A percentile compares a stretch with the other conserved stretches of the same genome.
Conservation (phyloP, 805 yeast species). For the Yamadazyma takamatsuzukensis region DNA sequence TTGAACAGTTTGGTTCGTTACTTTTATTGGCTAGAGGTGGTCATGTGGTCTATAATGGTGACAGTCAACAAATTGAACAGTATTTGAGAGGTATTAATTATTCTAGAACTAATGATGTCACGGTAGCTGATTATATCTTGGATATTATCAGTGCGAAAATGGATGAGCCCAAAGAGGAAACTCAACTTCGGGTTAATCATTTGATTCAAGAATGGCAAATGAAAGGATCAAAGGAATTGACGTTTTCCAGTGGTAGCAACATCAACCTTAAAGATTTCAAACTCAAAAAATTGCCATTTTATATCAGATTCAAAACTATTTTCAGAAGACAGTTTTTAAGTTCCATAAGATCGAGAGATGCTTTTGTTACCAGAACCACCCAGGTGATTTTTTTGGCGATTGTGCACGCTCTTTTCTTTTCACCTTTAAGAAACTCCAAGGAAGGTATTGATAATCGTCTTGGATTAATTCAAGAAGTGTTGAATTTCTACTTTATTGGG, state of each 20-base stretch:
- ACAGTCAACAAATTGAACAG: constrained; percentile 37
- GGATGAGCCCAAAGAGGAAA: constrained; percentile 20
- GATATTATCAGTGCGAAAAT: constrained; percentile 57
- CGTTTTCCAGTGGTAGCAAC: constrained; percentile 4
- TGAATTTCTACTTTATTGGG: constrained; percentile 74
- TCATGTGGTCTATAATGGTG: constrained; percentile 63
- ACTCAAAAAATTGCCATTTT: constrained; percentile 21
- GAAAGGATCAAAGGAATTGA: constrained; percentile 2
- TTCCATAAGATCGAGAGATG: constrained; percentile 43
- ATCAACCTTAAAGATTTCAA: constrained; percentile 25
- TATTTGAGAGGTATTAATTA: constrained; percentile 54
- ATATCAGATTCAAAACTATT: constrained; percentile 26
- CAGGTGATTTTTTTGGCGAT: constrained; percentile 65
- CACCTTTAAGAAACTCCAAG: constrained; percentile 32
- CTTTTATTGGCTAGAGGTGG: constrained; percentile 74
- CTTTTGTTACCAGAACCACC: constrained; percentile 58
- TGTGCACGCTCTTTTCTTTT: constrained; percentile 62
- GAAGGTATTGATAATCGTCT: constrained; percentile 63
- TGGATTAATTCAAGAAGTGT: constrained; percentile 72
- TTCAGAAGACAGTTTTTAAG: constrained; percentile 31
- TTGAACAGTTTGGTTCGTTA: constrained; percentile 65
- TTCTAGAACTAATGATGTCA: constrained; percentile 48
- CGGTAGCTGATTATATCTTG: constrained; percentile 71
- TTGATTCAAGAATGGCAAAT: constrained; percentile 27
- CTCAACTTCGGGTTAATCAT: constrained; percentile 18